Evolutionary conservation across 495 filamentous ascomycete species (phyloP), one percentile per base, ranked within the genome.

Genomic region (Trichocladium antarcticum): DNA sequence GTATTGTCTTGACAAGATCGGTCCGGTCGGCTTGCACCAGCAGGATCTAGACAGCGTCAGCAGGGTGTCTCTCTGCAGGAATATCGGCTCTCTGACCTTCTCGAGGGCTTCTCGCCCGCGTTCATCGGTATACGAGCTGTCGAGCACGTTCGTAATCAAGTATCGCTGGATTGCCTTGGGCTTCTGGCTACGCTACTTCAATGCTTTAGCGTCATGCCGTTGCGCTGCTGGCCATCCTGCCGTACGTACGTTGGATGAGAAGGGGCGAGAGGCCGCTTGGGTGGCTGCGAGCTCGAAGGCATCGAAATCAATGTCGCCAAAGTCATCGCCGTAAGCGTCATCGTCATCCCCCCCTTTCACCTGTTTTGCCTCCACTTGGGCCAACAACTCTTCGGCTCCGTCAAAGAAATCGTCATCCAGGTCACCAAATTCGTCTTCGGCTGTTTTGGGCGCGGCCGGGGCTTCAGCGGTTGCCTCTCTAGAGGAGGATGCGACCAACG

Each of bases 131-230:
- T 87, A 92, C 21, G 76, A 69, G 55, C 73, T 72, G 50, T 87
- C 74, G 27, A 81, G 74, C 53, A 86, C 76, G 54, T 81, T 77
- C 53, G 80, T 83, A 47, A 94, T 72, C 38, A 84, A 69, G 68
- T 90, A 94, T 44, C 89, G 82, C 61, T 92, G 85, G 56, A 94
- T 88, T 35, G 79, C 77, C 67, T 75, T 78, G 49, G 74, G 68
- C 62, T 77, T 79, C 63, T 79, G 67, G 37, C 60, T 65, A 31
- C 71, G 60, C 75, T 78, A 65, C 12, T 58, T 37, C 28, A 62
- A 56, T 52, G 24, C 55, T 64, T 78, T 74, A 78, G 74, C 59
- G 61, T 57, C 51, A 55, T 57, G 49, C 48, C 53, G 41, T 50
- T 29, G 46, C 38, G 19, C 42, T 53, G 37, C 9, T 11, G 38